Conservation (phyloP, 805 yeast species). For the Cyberlindnera petersonii region DNA sequence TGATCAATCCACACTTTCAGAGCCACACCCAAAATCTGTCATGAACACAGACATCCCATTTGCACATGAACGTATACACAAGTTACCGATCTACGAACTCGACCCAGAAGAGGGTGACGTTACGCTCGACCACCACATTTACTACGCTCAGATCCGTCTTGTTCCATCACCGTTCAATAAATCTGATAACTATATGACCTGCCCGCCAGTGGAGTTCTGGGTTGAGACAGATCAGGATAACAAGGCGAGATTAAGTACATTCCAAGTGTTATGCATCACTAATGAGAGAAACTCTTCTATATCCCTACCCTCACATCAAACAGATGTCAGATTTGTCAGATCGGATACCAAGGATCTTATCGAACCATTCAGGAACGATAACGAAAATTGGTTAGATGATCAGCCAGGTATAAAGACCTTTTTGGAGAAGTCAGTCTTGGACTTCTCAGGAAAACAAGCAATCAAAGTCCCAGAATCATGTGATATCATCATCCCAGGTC, state of each 20-base stretch:
- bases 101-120: slow-evolving; percentile 11
- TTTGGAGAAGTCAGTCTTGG: slow-evolving; percentile 34
- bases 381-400: slow-evolving; percentile 22
- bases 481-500: slow-evolving; percentile 33
- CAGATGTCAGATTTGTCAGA: slow-evolving; percentile 42
- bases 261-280: slow-evolving; percentile 42
- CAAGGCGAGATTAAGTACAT: slow-evolving; percentile 30
- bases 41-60: slow-evolving; percentile 23
- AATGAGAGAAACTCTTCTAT: slow-evolving; percentile 41
- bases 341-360: slow-evolving; percentile 17
- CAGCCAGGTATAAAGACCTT: slow-evolving; percentile 45
- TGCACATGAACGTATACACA: slow-evolving; percentile 16
- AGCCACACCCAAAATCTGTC: slow-evolving; percentile 8
- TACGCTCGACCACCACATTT: slow-evolving; percentile 28
- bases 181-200: slow-evolving; percentile 27
- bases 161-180: slow-evolving; percentile 40
- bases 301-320: slow-evolving; percentile 36
- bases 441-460: slow-evolving; percentile 36
- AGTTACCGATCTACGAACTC: slow-evolving; percentile 17
- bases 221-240: slow-evolving; percentile 37
- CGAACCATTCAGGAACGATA: slow-evolving; percentile 13
- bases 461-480: slow-evolving; percentile 38
- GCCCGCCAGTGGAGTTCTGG: slow-evolving; percentile 59
- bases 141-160: slow-evolving; percentile 42
- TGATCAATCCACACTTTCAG: slow-evolving; percentile 7